Base-by-base conservation (phyloP, 345 rosid species). In the Tarenaya hassleriana region DNA sequence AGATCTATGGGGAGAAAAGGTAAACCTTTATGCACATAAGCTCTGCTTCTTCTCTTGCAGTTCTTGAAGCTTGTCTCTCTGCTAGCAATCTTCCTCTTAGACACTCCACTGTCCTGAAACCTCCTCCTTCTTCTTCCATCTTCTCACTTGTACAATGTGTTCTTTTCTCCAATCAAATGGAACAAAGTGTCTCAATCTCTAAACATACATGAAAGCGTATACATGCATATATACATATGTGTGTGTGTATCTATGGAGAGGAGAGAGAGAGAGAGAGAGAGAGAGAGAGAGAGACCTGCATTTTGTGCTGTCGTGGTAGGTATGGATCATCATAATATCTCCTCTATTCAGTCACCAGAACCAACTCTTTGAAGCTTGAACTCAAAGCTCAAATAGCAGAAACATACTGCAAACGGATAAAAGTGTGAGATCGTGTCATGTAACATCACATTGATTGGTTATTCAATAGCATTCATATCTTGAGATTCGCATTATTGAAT, bases 51-150 rank as follows among this genome's bases (percentile, higher is more conserved):
- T 87, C 73, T 52, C 80, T 87, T 8, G 82, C 88, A 43, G 55
- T 56, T 67, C 56, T 84, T 35, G 98, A 87, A 62, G 82, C 79
- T 64, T 87, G 92, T 60, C 98, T 87, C 69, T 87, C 95, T 16
- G 98, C 88, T 46, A 80, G 75, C 57, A 91, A 52, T 65, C 92
- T 84, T 52, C 95, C 98, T 77, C 96, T 82, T 27, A 91, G 64
- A 62, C 87, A 78, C 61, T 84, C 87, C 37, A 82, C 34, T 16
- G 89, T 85, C 68, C 77, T 78, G 46, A 68, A 37, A 31, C 74
- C 63, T n/a, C n/a, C n/a, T n/a, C n/a, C n/a, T 14, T 60, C 72
- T 13, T 65, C 71, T 51, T 67, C 84, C 55, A 63, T 66, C 41
- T 69, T 82, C 48, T 70, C 78, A 64, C 80, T 76, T 52, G 29